phyloP scores from a whole-genome alignment of 805 yeast genomes.

The Cyberlindnera nakhonratchasimensis region DNA sequence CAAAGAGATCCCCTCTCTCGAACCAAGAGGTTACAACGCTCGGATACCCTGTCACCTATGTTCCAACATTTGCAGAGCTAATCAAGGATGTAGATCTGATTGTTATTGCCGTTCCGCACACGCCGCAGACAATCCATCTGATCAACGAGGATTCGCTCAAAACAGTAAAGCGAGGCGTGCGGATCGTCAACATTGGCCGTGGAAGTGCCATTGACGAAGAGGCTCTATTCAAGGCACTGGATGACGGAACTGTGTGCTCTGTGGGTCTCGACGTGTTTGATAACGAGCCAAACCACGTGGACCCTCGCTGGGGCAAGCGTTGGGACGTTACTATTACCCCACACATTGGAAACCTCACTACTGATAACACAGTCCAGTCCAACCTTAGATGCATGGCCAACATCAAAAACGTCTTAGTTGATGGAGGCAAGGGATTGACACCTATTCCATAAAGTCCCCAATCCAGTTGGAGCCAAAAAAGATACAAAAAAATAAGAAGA shows the following conservation, averaged over 20 bases:
- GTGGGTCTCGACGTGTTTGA: conserved; percentile 74
- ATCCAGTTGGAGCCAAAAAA: too few species aligned
- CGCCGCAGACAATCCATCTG: conserved; percentile 52
- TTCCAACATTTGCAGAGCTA: conserved; percentile 41
- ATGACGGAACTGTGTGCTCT: conserved; percentile 54
- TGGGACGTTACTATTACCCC: conserved; percentile 61
- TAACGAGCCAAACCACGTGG: conserved; percentile 51
- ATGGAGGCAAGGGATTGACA: conserved; percentile 21
- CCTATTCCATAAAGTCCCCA: conserved; percentile 13
- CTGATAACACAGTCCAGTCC: conserved; percentile 50
- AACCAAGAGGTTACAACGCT: conserved; percentile 34
- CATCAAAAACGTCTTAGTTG: conserved; percentile 27
- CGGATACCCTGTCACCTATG: conserved; percentile 44
- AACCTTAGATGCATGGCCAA: conserved; percentile 55
- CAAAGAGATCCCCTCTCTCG: conserved; percentile 48
- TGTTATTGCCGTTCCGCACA: conserved; percentile 65
- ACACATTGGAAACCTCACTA: conserved; percentile 68
- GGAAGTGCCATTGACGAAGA: conserved; percentile 64
- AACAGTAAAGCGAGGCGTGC: conserved; percentile 48
- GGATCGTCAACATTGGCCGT: conserved; percentile 73
- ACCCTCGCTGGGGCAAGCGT: conserved; percentile 46
- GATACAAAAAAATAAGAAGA: too few species aligned
- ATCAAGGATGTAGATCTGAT: conserved; percentile 49
- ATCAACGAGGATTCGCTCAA: conserved; percentile 47
- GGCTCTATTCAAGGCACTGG: conserved; percentile 57